phyloP scores from a whole-genome alignment of 2,329 filamentous ascomycete species.

The Fusarium papillatum region DNA sequence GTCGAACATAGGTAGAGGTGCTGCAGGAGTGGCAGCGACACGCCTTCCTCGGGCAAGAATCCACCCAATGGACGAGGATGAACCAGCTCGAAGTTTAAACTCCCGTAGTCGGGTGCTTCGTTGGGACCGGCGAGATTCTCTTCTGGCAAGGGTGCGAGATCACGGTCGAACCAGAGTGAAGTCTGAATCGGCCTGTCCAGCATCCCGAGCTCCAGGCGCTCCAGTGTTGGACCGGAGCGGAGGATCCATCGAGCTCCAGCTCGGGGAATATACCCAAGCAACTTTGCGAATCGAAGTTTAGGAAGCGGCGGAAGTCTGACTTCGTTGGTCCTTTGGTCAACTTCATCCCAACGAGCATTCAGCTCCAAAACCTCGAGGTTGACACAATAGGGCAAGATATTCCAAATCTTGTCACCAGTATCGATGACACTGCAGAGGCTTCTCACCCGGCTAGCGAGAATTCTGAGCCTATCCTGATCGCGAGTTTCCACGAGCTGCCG shows the following conservation, averaged over 20 bases:
- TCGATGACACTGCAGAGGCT: constrained; percentile 7
- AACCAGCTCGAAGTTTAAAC: not conserved
- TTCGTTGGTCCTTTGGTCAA: not conserved
- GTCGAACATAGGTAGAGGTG: not conserved
- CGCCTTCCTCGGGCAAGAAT: not conserved
- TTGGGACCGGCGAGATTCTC: constrained; percentile 1
- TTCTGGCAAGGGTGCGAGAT: not conserved
- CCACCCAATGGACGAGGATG: not conserved
- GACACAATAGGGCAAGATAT: constrained; percentile 21
- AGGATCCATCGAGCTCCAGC: constrained; percentile 25
- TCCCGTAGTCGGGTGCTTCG: not conserved
- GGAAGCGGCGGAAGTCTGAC: fast-evolving
- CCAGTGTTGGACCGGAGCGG: not conserved
- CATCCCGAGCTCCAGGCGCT: constrained; percentile 32
- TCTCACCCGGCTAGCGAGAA: not conserved
- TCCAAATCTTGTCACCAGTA: constrained; percentile 7
- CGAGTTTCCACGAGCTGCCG: not conserved
- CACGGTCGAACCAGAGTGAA: not conserved
- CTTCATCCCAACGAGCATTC: not conserved
- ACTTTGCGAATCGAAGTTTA: constrained; percentile 20
- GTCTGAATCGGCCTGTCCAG: constrained; percentile 12
- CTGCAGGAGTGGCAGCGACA: not conserved
- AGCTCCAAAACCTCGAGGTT: constrained; percentile 27
- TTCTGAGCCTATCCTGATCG: not conserved
- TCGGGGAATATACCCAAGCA: constrained; percentile 19